Conservation (phyloP, 75 land plant species). For the Chamaecyparis obtusa region DNA sequence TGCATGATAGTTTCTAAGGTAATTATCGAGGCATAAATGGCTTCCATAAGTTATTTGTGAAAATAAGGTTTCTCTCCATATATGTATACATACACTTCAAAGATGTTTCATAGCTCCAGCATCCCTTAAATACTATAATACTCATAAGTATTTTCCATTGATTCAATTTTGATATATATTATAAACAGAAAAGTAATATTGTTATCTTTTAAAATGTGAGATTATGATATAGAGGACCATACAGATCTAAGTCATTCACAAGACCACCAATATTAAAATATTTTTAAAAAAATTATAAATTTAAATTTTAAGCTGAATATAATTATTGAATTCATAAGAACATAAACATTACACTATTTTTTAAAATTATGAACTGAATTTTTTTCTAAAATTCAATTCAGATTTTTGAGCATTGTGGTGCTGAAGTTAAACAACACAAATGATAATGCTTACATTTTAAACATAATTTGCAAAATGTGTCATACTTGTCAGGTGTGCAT, state of each 20-base stretch:
- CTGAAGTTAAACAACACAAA: neutral
- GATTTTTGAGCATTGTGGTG: too few relatives aligned
- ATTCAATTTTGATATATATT: too few relatives aligned
- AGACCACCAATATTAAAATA: too few relatives aligned
- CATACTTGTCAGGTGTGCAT: too few relatives aligned
- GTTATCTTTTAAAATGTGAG: conserved; percentile 62
- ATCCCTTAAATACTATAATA: neutral
- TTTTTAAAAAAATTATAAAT: too few relatives aligned
- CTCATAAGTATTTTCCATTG: neutral
- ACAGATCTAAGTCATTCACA: conserved; percentile 33
- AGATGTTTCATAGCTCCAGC: conserved; percentile 62
- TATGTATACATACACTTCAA: conserved; percentile 47
- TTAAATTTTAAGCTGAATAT: too few relatives aligned
- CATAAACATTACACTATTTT: too few relatives aligned
- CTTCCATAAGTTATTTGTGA: conserved; percentile 33
- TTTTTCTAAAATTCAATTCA: too few relatives aligned
- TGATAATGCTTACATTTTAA: neutral
- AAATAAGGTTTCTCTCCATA: conserved; percentile 51
- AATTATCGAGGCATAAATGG: conserved; percentile 57
- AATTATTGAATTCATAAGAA: too few relatives aligned
- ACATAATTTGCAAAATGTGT: too few relatives aligned
- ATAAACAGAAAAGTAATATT: neutral
- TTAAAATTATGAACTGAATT: too few relatives aligned
- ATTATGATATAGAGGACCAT: conserved; percentile 52
- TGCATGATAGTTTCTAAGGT: too few relatives aligned